A percentile compares a stretch with the other conserved stretches of the same genome.
phyloP scores from a whole-genome alignment of 805 yeast genomes.

The Wickerhamomyces hampshirensis region DNA sequence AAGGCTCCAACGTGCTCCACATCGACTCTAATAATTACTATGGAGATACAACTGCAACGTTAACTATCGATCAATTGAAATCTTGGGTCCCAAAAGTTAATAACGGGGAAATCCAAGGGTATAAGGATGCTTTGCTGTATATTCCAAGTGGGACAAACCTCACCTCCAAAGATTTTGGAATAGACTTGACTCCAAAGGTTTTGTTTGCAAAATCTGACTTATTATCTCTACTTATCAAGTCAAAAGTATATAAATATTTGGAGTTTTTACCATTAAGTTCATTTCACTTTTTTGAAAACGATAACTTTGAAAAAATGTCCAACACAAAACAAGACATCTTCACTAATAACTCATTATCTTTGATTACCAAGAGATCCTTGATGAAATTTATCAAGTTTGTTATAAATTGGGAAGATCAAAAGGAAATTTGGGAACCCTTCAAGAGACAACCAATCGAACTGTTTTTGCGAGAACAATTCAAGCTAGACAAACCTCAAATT shows the following conservation, averaged over 20 bases:
- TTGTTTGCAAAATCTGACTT: conserved; percentile 90
- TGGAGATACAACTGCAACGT: conserved; percentile 84
- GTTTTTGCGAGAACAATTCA: conserved; percentile 62
- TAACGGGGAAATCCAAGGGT: conserved; percentile 29
- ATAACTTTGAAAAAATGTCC: conserved; percentile 79
- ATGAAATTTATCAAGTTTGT: conserved; percentile 93
- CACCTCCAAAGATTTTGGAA: conserved; percentile 68
- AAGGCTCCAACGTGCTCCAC: conserved; percentile 92
- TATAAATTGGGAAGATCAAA: conserved; percentile 58
- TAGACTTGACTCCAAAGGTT: conserved; percentile 83
- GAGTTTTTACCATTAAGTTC: conserved; percentile 87
- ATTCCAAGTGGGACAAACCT: conserved; percentile 51
- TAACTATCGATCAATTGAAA: conserved; percentile 81
- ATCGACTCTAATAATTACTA: conserved; percentile 81
- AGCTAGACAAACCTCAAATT: conserved; percentile 67
- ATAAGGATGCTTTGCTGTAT: conserved; percentile 71
- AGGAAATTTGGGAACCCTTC: conserved; percentile 53
- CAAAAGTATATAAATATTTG: conserved; percentile 84
- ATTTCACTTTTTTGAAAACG: conserved; percentile 93
- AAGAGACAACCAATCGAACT: conserved; percentile 49
- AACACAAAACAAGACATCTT: conserved; percentile 91
- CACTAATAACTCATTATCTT: conserved; percentile 74
- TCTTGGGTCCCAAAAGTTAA: conserved; percentile 79
- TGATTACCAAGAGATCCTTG: conserved; percentile 72
- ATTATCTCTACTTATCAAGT: conserved; percentile 68